phyloP scores from a whole-genome alignment of 2,329 filamentous ascomycete species.

The Tolypocladium endophyticum region DNA sequence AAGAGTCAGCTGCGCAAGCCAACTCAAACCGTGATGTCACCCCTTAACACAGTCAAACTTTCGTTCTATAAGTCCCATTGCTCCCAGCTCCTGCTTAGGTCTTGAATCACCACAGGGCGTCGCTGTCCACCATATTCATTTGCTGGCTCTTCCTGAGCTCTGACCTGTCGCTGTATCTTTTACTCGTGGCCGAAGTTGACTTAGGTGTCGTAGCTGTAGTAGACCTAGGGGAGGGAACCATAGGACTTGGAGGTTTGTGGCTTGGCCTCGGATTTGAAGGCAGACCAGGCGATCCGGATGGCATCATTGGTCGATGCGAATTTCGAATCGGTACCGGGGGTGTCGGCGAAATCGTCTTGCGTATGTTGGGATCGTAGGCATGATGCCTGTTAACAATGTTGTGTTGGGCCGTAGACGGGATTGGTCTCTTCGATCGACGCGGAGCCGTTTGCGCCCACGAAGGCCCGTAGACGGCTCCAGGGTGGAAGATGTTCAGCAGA shows the following conservation, averaged over 20 bases:
- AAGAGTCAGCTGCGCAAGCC: neutral
- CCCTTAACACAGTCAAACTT: neutral
- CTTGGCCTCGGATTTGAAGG: slow-evolving; percentile 16
- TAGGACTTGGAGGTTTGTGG: slow-evolving; percentile 10
- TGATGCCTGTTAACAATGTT: slow-evolving; percentile 15
- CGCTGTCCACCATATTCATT: slow-evolving; percentile 9
- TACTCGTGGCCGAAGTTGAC: slow-evolving; percentile 3
- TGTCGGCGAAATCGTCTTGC: slow-evolving; percentile 16
- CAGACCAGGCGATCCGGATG: slow-evolving; percentile 16
- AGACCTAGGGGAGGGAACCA: slow-evolving; percentile 6
- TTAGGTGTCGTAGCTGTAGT: slow-evolving; percentile 4
- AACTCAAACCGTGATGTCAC: neutral
- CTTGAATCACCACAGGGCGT: slow-evolving; percentile 8
- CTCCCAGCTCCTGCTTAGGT: neutral
- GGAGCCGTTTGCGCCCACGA: slow-evolving; percentile 31
- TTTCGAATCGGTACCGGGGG: slow-evolving; percentile 10
- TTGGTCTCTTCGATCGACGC: slow-evolving; percentile 8
- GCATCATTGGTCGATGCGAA: slow-evolving; percentile 11
- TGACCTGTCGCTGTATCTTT: slow-evolving; percentile 5
- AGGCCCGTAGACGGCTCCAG: slow-evolving; percentile 26
- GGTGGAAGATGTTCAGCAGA: slow-evolving; percentile 25
- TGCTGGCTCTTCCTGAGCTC: slow-evolving; percentile 1
- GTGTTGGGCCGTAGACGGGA: slow-evolving; percentile 8
- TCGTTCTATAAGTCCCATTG: neutral
- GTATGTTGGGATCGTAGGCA: slow-evolving; percentile 22